Conservation (phyloP, 129 eudicot genomes). For the Kitagawia praeruptora region DNA sequence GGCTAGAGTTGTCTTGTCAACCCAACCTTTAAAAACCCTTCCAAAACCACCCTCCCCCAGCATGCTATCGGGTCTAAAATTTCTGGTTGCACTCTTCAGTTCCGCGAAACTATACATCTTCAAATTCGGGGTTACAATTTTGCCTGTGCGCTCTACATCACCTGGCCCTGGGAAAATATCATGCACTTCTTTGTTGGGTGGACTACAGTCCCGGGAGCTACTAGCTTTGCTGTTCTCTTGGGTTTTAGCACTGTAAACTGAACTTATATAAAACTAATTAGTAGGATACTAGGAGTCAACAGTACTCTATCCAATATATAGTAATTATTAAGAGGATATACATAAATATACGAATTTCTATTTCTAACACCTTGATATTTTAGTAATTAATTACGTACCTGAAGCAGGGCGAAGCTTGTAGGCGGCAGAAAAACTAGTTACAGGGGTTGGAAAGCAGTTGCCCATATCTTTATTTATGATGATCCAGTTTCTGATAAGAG, state of each 20-base stretch:
- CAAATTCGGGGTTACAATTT: not conserved
- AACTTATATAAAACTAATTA: not conserved
- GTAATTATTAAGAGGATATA: no score
- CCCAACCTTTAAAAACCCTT: conserved; percentile 14
- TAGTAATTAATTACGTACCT: not conserved
- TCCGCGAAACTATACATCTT: conserved; percentile 1
- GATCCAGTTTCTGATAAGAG: no score
- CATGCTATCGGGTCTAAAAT: conserved; percentile 7
- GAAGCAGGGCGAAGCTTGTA: not conserved
- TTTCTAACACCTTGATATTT: no score
- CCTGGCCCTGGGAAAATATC: not conserved
- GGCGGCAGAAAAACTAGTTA: not conserved
- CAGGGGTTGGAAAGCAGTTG: conserved; percentile 5
- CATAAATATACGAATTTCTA: no score
- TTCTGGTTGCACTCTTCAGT: conserved; percentile 8
- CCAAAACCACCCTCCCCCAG: conserved; percentile 15
- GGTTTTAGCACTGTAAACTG: not conserved
- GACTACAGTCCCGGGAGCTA: not conserved
- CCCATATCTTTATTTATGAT: not conserved
- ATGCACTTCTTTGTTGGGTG: not conserved
- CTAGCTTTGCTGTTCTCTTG: not conserved
- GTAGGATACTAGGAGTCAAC: no score
- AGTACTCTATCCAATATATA: no score
- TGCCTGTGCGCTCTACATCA: not conserved
- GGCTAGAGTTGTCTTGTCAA: not conserved